Evolutionary conservation across 2,329 filamentous ascomycete genomes (phyloP).

Genomic region (Colletotrichum salicis): DNA sequence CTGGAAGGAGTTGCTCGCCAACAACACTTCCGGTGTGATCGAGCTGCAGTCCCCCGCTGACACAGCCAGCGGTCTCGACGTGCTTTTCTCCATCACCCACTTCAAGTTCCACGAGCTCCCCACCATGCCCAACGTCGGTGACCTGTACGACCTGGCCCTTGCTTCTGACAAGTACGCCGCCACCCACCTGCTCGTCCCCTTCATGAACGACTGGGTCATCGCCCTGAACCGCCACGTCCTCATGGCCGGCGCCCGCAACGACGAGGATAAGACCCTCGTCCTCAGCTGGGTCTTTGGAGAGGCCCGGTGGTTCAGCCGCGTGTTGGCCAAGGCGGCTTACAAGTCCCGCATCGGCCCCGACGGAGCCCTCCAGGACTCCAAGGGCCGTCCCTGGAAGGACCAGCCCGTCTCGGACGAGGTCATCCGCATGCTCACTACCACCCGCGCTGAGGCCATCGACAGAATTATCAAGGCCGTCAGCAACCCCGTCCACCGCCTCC

Average conservation of each 20-base stretch:
- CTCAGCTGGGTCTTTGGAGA: conserved; percentile 33
- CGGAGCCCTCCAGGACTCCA: conserved; percentile 27
- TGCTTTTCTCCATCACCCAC: conserved; percentile 31
- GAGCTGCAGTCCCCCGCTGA: conserved; percentile 29
- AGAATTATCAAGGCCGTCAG: conserved; percentile 34
- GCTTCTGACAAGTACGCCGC: conserved; percentile 32
- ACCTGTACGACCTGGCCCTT: conserved; percentile 30
- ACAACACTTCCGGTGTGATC: conserved; percentile 17
- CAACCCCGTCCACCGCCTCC: conserved; percentile 33
- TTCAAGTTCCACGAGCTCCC: conserved; percentile 35
- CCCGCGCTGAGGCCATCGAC: conserved; percentile 32
- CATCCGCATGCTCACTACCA: conserved; percentile 25
- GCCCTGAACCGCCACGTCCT: conserved; percentile 34
- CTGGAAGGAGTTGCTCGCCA: conserved; percentile 25
- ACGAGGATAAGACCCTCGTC: conserved; percentile 34
- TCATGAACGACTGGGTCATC: conserved; percentile 34
- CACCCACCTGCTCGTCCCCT: conserved; percentile 32
- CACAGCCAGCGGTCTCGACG: conserved; percentile 22
- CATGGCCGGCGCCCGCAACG: conserved; percentile 33
- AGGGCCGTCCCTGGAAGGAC: conserved; percentile 25
- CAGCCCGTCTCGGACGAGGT: conserved; percentile 31
- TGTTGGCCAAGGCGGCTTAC: conserved; percentile 28
- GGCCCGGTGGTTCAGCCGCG: conserved; percentile 33
- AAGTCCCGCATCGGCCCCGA: conserved; percentile 30
- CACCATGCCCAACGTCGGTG: conserved; percentile 25